Evolutionary conservation across 2,329 filamentous ascomycete species (phyloP).

Genomic region (Aspergillus unguis): DNA sequence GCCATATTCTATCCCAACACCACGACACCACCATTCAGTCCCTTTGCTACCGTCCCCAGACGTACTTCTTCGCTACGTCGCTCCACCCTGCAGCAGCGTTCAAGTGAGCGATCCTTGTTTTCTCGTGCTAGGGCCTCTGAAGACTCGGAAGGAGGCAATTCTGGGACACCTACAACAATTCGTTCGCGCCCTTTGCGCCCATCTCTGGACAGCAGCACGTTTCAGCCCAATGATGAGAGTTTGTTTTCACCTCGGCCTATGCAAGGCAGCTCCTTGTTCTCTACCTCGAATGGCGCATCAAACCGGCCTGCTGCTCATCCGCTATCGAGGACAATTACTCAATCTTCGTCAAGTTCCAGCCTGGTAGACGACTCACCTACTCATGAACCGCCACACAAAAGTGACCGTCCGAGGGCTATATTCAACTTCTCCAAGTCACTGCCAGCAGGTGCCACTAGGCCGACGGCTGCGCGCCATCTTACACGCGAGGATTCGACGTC

Average conservation of each 20-base stretch:
- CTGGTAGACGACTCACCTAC: slow-evolving; percentile 69
- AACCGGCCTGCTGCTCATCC: slow-evolving; percentile 63
- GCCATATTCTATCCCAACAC: slow-evolving; percentile 25
- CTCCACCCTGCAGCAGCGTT: slow-evolving; percentile 82
- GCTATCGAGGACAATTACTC: slow-evolving; percentile 79
- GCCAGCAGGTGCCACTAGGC: slow-evolving; percentile 62
- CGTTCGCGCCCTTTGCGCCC: slow-evolving; percentile 71
- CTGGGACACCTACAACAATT: slow-evolving; percentile 53
- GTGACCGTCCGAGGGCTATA: slow-evolving; percentile 52
- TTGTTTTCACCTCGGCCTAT: slow-evolving; percentile 63
- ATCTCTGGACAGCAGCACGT: slow-evolving; percentile 70
- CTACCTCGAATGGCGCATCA: slow-evolving; percentile 30
- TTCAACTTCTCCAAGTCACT: slow-evolving; percentile 71
- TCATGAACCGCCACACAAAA: slow-evolving; percentile 56
- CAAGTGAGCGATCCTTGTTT: slow-evolving; percentile 63
- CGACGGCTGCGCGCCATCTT: slow-evolving; percentile 41
- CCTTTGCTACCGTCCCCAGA: slow-evolving; percentile 58
- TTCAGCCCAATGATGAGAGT: slow-evolving; percentile 63
- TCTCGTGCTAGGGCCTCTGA: slow-evolving; percentile 33
- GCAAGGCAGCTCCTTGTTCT: slow-evolving; percentile 46
- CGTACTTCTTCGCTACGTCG: slow-evolving; percentile 75
- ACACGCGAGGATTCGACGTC: slow-evolving; percentile 49
- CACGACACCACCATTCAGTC: slow-evolving; percentile 42
- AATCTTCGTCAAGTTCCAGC: slow-evolving; percentile 79
- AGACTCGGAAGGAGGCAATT: slow-evolving; percentile 54